Base-by-base conservation (phyloP, 805 yeast genomes). In the Wickerhamiella qilinensis region DNA sequence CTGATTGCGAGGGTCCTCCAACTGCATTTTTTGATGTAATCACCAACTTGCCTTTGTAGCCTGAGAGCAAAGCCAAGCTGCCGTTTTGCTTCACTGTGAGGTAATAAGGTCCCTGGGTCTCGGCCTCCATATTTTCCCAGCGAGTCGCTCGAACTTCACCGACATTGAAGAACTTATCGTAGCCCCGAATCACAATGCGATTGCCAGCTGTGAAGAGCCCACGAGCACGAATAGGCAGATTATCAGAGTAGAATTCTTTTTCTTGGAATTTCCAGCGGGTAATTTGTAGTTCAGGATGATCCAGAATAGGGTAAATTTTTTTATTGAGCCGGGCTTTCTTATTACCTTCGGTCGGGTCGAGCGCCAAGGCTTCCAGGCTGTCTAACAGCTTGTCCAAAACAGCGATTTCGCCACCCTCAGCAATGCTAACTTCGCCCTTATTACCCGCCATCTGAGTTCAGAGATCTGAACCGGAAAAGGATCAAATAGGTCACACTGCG, bases 1-100 rank as follows among this genome's bases (percentile, higher is more conserved):
- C 20, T 5, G 15, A 15, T 9, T 33, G 38, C 33, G 62, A 66
- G 35, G 75, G 54, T 0, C 64, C 62, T 1, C 96, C 97, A 6
- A 7, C 5, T 0, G 93, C 75, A 55, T 88, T 91, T 51, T 91
- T 91, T 3, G 94, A 82, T 47, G 96, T 84, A 0, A 86, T 94
- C 2, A 88, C 66, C 14, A 91, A 57, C 0, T 79, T 69, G 0
- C 93, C 94, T 48, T 78, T 77, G 17, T 62, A 67, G 0, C 88
- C 96, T 1, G 93, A 67, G 12, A 91, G 67, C 43, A 91, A 73
- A 2, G 82, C 75, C 38, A 91, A 85, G 51, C 96, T 91, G 0
- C 99, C 99, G 53, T 91, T 91, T 41, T 93, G 93, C 54, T 91
- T 91, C 28, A 77, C 64, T 0, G 95, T 75, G 2, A 85, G 70